Percentiles rank a stretch among this genome's conserved stretches.
These are phyloP conservation scores for Coemansia sp. DNA, from an alignment of 192 early-diverging fungal species.

Conservation along the genomic window DNA sequence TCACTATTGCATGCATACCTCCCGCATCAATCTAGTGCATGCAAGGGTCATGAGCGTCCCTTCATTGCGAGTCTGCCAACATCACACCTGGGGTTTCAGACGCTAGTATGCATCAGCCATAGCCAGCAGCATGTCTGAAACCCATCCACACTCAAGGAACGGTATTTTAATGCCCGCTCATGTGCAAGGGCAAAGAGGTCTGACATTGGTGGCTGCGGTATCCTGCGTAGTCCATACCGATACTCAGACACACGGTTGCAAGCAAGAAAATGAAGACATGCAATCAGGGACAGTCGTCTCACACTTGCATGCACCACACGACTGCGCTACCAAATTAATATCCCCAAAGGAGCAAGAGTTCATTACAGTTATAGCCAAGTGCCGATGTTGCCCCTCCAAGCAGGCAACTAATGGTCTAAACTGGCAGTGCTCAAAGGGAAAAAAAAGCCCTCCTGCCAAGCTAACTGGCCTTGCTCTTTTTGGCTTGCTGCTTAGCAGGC, in stretches of 20 bases:
- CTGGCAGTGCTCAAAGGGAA: neutral
- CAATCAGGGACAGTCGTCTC: neutral
- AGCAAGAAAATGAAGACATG: neutral
- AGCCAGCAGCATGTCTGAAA: neutral
- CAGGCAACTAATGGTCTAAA: neutral
- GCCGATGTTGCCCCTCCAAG: no score
- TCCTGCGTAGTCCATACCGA: neutral
- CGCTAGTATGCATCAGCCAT: neutral
- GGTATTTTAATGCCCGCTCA: neutral
- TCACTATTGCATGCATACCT: neutral
- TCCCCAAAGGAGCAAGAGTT: no score
- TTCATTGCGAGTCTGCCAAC: neutral
- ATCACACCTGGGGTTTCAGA: neutral
- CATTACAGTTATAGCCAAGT: no score
- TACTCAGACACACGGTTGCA: neutral
- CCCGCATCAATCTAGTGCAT: neutral
- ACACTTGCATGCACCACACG: neutral
- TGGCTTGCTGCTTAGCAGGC: neutral
- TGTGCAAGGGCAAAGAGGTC: neutral
- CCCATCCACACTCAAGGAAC: neutral
- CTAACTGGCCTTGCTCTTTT: neutral
- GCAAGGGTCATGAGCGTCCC: neutral
- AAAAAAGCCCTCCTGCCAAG: neutral
- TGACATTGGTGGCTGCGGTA: neutral
- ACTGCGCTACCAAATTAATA: neutral